Evolutionary conservation across 176 grass and related monocot genomes (phyloP).

Genomic region (Phyllostachys edulis): DNA sequence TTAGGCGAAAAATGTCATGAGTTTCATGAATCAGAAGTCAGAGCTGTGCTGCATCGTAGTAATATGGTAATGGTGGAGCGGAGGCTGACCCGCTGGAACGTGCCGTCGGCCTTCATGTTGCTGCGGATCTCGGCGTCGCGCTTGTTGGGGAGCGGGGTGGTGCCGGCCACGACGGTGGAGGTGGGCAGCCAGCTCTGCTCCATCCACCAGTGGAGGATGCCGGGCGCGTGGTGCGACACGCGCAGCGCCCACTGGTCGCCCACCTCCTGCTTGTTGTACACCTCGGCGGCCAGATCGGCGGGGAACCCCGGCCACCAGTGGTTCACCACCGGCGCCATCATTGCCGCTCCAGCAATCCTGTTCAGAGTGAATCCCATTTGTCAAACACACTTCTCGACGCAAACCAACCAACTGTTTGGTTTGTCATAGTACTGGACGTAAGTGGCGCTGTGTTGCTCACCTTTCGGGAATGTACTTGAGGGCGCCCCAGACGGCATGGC

Average conservation of each 20-base stretch:
- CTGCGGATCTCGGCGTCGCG: constrained; percentile 43
- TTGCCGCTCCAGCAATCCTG: constrained; percentile 57
- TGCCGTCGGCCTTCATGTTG: constrained; percentile 9
- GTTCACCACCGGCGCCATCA: constrained; percentile 66
- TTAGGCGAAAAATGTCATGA: neutral
- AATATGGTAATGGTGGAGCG: neutral
- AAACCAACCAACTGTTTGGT: neutral
- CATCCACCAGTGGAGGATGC: constrained; percentile 88
- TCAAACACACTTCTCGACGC: neutral
- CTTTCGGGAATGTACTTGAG: constrained; percentile 70
- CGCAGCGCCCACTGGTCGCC: constrained; percentile 75
- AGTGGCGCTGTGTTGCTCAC: neutral
- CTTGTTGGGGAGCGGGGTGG: constrained; percentile 53
- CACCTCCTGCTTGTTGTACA: constrained; percentile 49
- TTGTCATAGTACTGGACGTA: neutral
- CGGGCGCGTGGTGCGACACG: constrained; percentile 56
- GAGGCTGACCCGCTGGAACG: constrained; percentile 38
- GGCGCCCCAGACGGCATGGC: constrained; percentile 76
- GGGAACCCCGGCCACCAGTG: constrained; percentile 80
- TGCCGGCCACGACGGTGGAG: constrained; percentile 64
- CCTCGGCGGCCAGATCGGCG: constrained; percentile 28
- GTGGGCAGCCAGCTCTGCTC: constrained; percentile 71
- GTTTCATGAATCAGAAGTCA: neutral
- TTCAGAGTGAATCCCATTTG: neutral
- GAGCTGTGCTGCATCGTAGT: neutral